phyloP scores from a whole-genome alignment of 208 protist species.

The Naegleria gruberi region DNA sequence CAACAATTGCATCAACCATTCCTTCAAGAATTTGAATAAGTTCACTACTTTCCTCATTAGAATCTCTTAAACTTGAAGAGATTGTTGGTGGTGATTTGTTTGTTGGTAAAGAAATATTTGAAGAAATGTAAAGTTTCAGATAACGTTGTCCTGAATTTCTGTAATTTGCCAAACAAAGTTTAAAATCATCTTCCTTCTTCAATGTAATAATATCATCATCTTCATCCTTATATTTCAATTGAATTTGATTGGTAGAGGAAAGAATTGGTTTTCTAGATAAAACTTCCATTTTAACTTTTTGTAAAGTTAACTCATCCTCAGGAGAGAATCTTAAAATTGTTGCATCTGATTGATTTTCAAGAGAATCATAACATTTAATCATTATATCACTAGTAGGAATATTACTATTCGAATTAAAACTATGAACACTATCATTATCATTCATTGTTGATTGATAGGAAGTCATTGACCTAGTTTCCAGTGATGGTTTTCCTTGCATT shows the following conservation, averaged over 20 bases:
- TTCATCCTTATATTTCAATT: neutral
- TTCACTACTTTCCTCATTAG: neutral
- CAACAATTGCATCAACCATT: neutral
- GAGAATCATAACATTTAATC: too few species aligned
- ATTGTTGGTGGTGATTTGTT: neutral
- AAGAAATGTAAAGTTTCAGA: neutral
- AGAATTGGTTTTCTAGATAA: neutral
- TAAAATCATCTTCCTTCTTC: neutral
- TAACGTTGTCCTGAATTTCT: neutral
- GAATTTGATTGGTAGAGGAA: neutral
- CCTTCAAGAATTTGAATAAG: neutral
- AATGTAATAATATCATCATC: neutral
- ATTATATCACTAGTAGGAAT: too few species aligned
- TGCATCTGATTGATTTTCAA: too few species aligned
- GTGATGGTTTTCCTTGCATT: too few species aligned
- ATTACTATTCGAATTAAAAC: too few species aligned
- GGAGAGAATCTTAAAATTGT: too few species aligned
- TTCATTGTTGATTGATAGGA: too few species aligned
- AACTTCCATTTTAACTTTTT: neutral
- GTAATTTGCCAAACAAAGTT: neutral
- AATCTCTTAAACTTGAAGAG: neutral
- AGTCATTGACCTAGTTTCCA: too few species aligned
- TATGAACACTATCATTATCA: too few species aligned
- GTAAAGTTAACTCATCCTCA: too few species aligned
- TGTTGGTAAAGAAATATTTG: too few species aligned